A percentile compares a stretch with the other conserved stretches of the same genome.
These are phyloP conservation scores for Agapanthus africanus DNA, from an alignment of 106 monocot species.

Conservation along the genomic window DNA sequence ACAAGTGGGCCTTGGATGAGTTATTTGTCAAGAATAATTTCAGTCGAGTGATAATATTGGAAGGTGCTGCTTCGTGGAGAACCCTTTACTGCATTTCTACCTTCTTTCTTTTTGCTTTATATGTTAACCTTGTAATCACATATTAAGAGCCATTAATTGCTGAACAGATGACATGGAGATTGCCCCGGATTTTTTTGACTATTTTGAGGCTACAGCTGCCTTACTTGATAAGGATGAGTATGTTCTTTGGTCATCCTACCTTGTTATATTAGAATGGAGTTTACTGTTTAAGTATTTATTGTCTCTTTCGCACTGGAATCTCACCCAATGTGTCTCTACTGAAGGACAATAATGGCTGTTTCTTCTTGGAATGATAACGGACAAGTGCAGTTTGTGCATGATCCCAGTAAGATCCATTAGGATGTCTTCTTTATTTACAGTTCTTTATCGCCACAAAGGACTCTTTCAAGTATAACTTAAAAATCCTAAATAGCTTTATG, in stretches of 20 bases:
- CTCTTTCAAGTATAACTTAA: no score
- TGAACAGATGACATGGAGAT: slow-evolving; percentile 99
- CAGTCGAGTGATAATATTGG: slow-evolving; percentile 80
- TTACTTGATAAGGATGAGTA: slow-evolving; percentile 89
- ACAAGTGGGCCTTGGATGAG: slow-evolving; percentile 95
- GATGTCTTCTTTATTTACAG: no score
- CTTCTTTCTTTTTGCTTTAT: no score
- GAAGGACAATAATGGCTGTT: slow-evolving; percentile 95
- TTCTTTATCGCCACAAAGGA: no score
- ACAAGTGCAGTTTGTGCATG: slow-evolving; percentile 87
- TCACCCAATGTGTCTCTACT: no score
- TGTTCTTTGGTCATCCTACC: not conserved
- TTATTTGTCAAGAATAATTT: slow-evolving; percentile 77
- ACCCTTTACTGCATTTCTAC: no score
- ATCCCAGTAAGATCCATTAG: slow-evolving; percentile 58
- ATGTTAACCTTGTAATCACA: no score
- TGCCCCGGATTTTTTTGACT: slow-evolving; percentile 97
- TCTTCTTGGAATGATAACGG: slow-evolving; percentile 99
- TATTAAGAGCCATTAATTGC: no score
- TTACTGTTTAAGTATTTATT: not conserved
- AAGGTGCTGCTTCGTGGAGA: slow-evolving; percentile 76
- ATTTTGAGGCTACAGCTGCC: slow-evolving; percentile 80
- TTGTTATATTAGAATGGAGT: no score
- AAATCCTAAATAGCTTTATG: no score
- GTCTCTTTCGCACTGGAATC: no score